phyloP scores from a whole-genome alignment of 164 flowering plant genomes.

The Platanus orientalis region DNA sequence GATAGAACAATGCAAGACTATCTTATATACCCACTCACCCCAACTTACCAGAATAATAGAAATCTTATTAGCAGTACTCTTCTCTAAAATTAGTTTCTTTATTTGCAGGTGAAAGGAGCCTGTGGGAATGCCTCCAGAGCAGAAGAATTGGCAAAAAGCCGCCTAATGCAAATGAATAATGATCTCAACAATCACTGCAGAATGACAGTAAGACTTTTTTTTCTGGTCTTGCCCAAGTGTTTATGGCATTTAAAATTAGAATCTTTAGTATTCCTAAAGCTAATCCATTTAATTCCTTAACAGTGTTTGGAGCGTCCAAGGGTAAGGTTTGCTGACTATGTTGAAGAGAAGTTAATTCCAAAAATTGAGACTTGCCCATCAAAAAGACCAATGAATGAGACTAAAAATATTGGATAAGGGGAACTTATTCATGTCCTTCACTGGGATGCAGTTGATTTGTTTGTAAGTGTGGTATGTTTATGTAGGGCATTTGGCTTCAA shows the following conservation, averaged over 20 bases:
- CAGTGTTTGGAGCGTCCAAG: slow-evolving; percentile 38
- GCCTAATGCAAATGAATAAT: slow-evolving; percentile 36
- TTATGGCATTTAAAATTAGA: not conserved
- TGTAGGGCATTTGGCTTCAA: not conserved
- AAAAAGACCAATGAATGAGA: not conserved
- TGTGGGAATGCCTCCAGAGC: slow-evolving; percentile 40
- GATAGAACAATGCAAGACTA: too few relatives aligned
- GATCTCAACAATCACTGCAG: slow-evolving; percentile 45
- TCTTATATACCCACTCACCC: too few relatives aligned
- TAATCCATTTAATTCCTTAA: not conserved
- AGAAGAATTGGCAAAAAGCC: slow-evolving; percentile 36
- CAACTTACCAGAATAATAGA: too few relatives aligned
- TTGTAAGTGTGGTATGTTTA: not conserved
- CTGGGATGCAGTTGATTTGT: not conserved
- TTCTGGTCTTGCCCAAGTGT: not conserved
- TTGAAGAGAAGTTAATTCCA: slow-evolving; percentile 18
- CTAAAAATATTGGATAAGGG: slow-evolving; percentile 4
- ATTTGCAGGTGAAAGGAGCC: slow-evolving; percentile 39
- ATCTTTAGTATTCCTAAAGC: not conserved
- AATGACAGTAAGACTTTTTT: slow-evolving; percentile 30
- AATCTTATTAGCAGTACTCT: too few relatives aligned
- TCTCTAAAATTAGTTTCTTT: not conserved
- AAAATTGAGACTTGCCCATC: not conserved
- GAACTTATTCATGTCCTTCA: not conserved
- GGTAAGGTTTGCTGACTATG: slow-evolving; percentile 35